Evolutionary conservation across 2,329 filamentous ascomycete genomes (phyloP), one percentile per base, ranked within the genome.

Genomic region (Elsinoe arachidis): DNA sequence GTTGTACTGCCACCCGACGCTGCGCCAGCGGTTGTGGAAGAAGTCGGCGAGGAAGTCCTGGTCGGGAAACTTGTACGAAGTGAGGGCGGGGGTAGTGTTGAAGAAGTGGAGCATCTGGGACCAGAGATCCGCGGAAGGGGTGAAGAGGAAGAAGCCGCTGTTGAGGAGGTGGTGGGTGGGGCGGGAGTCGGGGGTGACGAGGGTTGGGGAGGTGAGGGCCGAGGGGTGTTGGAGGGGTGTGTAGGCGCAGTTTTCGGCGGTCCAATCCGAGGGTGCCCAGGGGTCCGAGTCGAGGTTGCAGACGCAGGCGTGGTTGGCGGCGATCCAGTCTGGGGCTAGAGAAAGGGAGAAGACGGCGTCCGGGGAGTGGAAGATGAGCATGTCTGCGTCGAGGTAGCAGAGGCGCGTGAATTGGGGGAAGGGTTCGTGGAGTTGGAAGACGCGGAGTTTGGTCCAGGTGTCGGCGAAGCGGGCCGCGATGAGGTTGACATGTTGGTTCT

Each of bases 371-470:
- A 72, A 70, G 34, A 79, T 65, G 58, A 77, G 71, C 71, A 80
- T 79, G 60, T 80, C 78, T 7, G 77, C 76, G 60, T 80, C 78
- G 3, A 81, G 69, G 61, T 78, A 79, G 62, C 76, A 78, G 14
- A 78, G 62, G 23, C 38, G 39, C 5, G 68, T 69, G 39, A 75
- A 69, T 43, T 71, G 73, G 51, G 65, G 61, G 55, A 59, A 61
- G 59, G 63, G 35, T 56, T 64, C 66, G 61, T 66, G 60, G 3
- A 76, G 59, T 57, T 78, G 73, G 62, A 80, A 80, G 19, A 79
- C 77, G n/a, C 76, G 73, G 2, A 81, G 69, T 62, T 80, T 80
- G 2, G 78, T 80, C 74, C 77, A 80, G 2, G 78, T 80, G 61
- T 80, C 78, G 58, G 70, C 71, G 66, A 80, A 80, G 19, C 78